Conservation (phyloP, 2,329 filamentous ascomycete genomes). For the Alternaria dauci region DNA sequence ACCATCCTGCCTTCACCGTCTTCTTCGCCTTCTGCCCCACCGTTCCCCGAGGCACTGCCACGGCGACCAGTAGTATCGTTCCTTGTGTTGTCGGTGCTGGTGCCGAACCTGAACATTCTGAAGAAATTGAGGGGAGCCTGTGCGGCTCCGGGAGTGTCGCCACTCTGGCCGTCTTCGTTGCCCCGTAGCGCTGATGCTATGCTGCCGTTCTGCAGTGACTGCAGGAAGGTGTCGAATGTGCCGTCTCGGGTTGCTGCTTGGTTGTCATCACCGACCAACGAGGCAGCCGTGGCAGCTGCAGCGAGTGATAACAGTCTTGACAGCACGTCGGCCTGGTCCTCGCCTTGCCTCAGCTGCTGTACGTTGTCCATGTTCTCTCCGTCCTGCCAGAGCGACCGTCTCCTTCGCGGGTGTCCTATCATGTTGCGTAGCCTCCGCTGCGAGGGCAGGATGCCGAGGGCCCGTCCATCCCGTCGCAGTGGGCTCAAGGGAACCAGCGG, state of each 20-base stretch:
- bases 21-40: conserved; percentile 40
- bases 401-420: conserved; percentile 57
- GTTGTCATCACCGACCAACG: conserved; percentile 68
- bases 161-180: conserved; percentile 52
- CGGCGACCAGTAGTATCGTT: conserved; percentile 35
- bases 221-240: conserved; percentile 69
- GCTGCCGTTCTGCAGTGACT: conserved; percentile 68
- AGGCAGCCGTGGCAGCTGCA: conserved; percentile 70
- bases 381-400: conserved; percentile 58
- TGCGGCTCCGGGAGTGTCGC: conserved; percentile 49
- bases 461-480: conserved; percentile 40
- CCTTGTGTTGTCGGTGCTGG: conserved; percentile 49
- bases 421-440: conserved; percentile 52
- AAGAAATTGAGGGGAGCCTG: conserved; percentile 71
- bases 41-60: conserved; percentile 30
- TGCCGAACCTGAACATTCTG: conserved; percentile 72
- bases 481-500: conserved; percentile 28
- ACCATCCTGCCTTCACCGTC: conserved; percentile 66
- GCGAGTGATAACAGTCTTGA: conserved; percentile 69
- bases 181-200: conserved; percentile 64
- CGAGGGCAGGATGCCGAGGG: conserved; percentile 49
- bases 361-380: conserved; percentile 38
- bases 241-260: conserved; percentile 66
- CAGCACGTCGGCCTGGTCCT: conserved; percentile 69
- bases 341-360: conserved; percentile 57